Evolutionary conservation across 2,329 filamentous ascomycete species (phyloP).

Genomic region (Dothideomycetes sp.): DNA sequence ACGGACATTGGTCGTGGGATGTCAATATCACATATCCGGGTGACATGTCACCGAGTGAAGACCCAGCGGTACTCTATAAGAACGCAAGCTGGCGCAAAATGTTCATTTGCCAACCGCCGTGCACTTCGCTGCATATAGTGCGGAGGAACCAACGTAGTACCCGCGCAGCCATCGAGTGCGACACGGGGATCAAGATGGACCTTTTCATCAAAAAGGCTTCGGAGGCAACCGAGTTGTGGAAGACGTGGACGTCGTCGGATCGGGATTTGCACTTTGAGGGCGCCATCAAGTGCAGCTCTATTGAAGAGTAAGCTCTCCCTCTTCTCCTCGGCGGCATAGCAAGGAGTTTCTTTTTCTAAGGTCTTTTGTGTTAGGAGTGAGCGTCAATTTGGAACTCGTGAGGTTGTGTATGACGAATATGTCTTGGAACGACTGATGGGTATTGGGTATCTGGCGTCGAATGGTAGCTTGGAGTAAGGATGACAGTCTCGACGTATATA

Average conservation of each 20-base stretch:
- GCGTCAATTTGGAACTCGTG: background rate
- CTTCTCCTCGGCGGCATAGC: too few relatives aligned
- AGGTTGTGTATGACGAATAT: background rate
- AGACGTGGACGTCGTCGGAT: slow-evolving; percentile 21
- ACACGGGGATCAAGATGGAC: slow-evolving; percentile 22
- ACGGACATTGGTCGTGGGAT: slow-evolving; percentile 23
- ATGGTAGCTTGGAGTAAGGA: background rate
- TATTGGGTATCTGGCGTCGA: background rate
- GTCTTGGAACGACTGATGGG: background rate
- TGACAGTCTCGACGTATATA: too few relatives aligned
- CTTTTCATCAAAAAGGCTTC: slow-evolving; percentile 18
- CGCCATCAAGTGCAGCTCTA: slow-evolving; percentile 14
- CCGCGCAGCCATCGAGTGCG: slow-evolving; percentile 15
- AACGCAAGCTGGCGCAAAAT: slow-evolving; percentile 24
- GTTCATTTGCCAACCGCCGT: slow-evolving; percentile 23
- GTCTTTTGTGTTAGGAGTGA: background rate
- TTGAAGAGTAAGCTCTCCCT: slow-evolving; percentile 17
- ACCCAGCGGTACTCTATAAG: slow-evolving; percentile 15
- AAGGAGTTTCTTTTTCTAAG: too few relatives aligned
- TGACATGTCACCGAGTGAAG: slow-evolving; percentile 10
- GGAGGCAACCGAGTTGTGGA: slow-evolving; percentile 17
- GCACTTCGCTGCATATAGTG: slow-evolving; percentile 19
- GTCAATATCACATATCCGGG: slow-evolving; percentile 21
- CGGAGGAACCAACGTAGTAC: slow-evolving; percentile 18
- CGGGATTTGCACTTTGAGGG: slow-evolving; percentile 26